Conservation (phyloP, 345 rosid genomes). For the Eutrema yunnanense region DNA sequence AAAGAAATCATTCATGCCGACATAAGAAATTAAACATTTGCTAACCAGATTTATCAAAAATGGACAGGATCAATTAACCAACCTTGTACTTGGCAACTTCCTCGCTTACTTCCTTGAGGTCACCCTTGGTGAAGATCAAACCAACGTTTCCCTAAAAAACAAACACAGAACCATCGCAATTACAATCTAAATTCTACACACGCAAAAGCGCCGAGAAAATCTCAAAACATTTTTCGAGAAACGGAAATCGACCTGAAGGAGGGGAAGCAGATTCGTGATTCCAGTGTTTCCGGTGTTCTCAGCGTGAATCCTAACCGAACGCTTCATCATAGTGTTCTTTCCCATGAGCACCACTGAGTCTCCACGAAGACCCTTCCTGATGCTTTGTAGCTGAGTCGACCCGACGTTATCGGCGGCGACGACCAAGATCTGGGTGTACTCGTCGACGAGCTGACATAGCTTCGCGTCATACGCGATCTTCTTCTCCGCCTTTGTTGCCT, state of each 20-base stretch:
- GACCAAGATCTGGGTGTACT: slow-evolving; percentile 56
- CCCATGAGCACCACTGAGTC: slow-evolving; percentile 67
- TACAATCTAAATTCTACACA: not conserved
- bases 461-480: slow-evolving; percentile 57
- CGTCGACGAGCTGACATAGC: slow-evolving; percentile 65
- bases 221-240: not conserved
- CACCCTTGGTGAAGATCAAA: slow-evolving; percentile 93
- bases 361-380: slow-evolving; percentile 60
- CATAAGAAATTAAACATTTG: not conserved
- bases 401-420: slow-evolving; percentile 76
- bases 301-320: slow-evolving; percentile 60
- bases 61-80: not conserved
- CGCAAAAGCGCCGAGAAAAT: not conserved
- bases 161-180: not conserved
- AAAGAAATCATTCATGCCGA: not conserved
- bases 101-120: slow-evolving; percentile 92
- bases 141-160: slow-evolving; percentile 79
- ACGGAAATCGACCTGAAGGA: slow-evolving; percentile 34
- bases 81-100: slow-evolving; percentile 97
- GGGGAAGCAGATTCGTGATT: slow-evolving; percentile 45
- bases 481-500: slow-evolving; percentile 39
- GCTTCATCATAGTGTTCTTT: slow-evolving; percentile 83
- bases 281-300: slow-evolving; percentile 42
- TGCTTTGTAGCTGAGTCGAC: slow-evolving; percentile 65
- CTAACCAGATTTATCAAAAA: not conserved